Evolutionary conservation across 495 filamentous ascomycete species (phyloP).

Genomic region (Filosporella fistucella): DNA sequence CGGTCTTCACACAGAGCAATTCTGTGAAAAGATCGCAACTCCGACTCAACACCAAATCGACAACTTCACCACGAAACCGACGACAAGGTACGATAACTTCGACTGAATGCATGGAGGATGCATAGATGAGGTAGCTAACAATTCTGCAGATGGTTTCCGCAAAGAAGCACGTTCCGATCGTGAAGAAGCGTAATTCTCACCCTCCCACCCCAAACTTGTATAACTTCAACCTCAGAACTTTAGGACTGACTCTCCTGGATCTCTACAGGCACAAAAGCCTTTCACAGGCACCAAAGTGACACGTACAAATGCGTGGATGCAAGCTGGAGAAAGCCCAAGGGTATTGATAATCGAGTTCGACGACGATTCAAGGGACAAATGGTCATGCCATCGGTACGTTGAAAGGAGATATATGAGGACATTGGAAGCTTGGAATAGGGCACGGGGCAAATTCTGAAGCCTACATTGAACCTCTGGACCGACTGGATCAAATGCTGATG

Average conservation of each 20-base stretch:
- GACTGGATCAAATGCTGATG: constrained; percentile 16
- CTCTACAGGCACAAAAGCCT: constrained; percentile 72
- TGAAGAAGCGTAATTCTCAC: constrained; percentile 91
- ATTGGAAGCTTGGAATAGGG: constrained; percentile 3
- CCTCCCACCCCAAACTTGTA: constrained; percentile 2
- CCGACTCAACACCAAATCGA: constrained; percentile 12
- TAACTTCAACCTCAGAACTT: constrained; percentile 14
- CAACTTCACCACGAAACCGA: constrained; percentile 20
- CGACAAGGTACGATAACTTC: constrained; percentile 18
- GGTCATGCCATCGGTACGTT: constrained; percentile 95
- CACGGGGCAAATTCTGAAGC: background rate
- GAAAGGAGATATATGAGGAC: constrained; percentile 9
- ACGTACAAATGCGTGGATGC: constrained; percentile 83
- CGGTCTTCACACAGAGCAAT: constrained; percentile 1
- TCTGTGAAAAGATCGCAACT: constrained; percentile 11
- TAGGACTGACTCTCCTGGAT: background rate
- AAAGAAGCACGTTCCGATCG: constrained; percentile 98
- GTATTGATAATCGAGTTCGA: constrained; percentile 92
- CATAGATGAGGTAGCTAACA: constrained; percentile 10
- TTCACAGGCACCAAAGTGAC: constrained; percentile 87
- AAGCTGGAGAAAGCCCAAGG: constrained; percentile 98
- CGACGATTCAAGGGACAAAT: constrained; percentile 91
- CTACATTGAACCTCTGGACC: constrained; percentile 1
- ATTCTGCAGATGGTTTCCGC: constrained; percentile 83
- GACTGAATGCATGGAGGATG: background rate